Conservation (phyloP, 2,329 filamentous ascomycete species). For the Ascochyta fabae region DNA sequence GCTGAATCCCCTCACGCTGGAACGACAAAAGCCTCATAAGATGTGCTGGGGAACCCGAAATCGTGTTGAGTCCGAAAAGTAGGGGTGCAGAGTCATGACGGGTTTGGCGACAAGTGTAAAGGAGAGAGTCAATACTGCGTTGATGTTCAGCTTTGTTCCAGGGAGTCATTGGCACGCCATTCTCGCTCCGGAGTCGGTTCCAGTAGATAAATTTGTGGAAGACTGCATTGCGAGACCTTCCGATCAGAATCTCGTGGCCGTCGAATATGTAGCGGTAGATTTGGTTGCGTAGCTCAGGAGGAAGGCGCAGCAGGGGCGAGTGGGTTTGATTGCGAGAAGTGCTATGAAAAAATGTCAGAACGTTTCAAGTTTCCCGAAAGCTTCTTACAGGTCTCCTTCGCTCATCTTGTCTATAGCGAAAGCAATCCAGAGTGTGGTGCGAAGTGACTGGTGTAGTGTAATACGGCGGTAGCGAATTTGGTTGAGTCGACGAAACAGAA, state of each 20-base stretch:
- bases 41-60: not conserved
- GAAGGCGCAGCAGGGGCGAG: constrained; percentile 15
- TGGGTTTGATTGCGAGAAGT: not conserved
- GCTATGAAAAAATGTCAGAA: not conserved
- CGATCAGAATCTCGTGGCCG: not conserved
- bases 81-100: not conserved
- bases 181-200: not conserved
- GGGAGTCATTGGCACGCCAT: not conserved
- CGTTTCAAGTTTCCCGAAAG: too few species aligned
- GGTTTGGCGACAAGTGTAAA: not conserved
- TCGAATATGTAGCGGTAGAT: constrained; percentile 31
- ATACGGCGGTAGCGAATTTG: too few species aligned
- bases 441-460: too few species aligned
- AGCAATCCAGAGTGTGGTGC: too few species aligned
- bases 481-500: too few species aligned
- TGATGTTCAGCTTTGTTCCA: not conserved
- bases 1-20: not conserved
- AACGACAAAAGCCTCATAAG: not conserved
- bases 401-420: too few species aligned
- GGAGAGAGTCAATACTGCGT: not conserved
- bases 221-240: not conserved
- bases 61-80: not conserved
- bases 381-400: too few species aligned
- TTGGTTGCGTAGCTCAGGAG: constrained; percentile 28
- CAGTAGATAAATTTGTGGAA: not conserved